These are phyloP conservation scores for Spiraea crenata DNA, from an alignment of 331 rosid genomes.

Conservation along the genomic window DNA sequence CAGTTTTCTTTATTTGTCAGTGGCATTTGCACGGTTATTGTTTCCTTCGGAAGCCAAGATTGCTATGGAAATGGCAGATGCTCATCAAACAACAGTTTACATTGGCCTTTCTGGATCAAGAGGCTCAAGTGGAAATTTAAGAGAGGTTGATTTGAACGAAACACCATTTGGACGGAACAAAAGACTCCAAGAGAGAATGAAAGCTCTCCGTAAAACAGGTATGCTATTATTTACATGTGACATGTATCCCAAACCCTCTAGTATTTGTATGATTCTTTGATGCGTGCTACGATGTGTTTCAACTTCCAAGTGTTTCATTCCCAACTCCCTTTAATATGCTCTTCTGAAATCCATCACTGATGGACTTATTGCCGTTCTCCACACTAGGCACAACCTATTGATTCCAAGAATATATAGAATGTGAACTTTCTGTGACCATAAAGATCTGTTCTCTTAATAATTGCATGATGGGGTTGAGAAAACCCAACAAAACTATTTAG, in stretches of 20 bases:
- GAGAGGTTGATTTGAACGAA: constrained; percentile 75
- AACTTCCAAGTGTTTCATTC: background rate
- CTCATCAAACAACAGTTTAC: constrained; percentile 33
- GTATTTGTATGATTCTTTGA: background rate
- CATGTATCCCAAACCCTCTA: constrained; percentile 5
- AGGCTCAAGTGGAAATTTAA: constrained; percentile 51
- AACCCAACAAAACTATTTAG: no score
- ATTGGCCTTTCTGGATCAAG: constrained; percentile 26
- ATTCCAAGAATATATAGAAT: background rate
- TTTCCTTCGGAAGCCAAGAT: constrained; percentile 86
- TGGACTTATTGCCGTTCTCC: background rate
- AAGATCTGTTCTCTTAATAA: background rate
- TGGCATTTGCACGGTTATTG: constrained; percentile 63
- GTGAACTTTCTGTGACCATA: background rate
- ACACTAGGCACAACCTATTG: background rate
- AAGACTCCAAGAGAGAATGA: constrained; percentile 57
- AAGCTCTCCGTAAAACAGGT: constrained; percentile 74
- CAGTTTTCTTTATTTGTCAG: constrained; percentile 39
- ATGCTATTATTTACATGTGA: background rate
- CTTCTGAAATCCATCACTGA: background rate
- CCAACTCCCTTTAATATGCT: background rate
- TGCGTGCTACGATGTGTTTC: background rate
- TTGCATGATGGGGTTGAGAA: no score
- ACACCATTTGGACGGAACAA: constrained; percentile 52
- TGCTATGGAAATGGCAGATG: constrained; percentile 76